Evolutionary conservation across 768 basidiomycete species (phyloP).

Genomic region (Amanita muscaria): DNA sequence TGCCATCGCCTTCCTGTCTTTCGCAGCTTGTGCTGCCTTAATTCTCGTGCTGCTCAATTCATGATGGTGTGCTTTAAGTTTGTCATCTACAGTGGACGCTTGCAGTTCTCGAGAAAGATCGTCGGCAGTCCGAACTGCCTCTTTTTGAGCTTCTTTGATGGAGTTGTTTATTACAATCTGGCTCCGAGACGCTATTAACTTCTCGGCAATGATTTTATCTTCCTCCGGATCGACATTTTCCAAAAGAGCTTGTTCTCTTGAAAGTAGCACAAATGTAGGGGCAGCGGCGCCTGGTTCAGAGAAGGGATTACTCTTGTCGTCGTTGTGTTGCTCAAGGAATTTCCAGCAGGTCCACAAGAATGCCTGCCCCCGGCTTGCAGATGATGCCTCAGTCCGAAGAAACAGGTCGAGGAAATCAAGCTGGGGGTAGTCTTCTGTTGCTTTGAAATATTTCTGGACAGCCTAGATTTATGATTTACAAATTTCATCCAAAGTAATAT

Average conservation of each 20-base stretch:
- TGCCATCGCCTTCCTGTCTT: slow-evolving; percentile 20
- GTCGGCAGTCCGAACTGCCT: slow-evolving; percentile 12
- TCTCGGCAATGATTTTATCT: slow-evolving; percentile 29
- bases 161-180: slow-evolving; percentile 28
- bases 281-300: slow-evolving; percentile 34
- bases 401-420: slow-evolving; percentile 75
- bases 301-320: slow-evolving; percentile 48
- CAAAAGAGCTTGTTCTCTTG: slow-evolving; percentile 26
- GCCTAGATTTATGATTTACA: background rate
- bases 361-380: slow-evolving; percentile 62
- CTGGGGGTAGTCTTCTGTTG: slow-evolving; percentile 4
- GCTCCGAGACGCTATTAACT: slow-evolving; percentile 31
- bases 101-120: slow-evolving; percentile 14
- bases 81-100: slow-evolving; percentile 5
- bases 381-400: slow-evolving; percentile 62
- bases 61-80: slow-evolving; percentile 20
- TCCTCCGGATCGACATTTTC: slow-evolving; percentile 42
- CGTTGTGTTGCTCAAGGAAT: slow-evolving; percentile 54
- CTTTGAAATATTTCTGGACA: slow-evolving; percentile 8
- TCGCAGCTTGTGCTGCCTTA: slow-evolving; percentile 7
- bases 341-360: slow-evolving; percentile 85
- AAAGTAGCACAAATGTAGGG: slow-evolving; percentile 31
- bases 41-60: slow-evolving; percentile 10
- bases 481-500: slow-evolving; percentile 6
- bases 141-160: slow-evolving; percentile 20